Conservation (phyloP, 2,329 filamentous ascomycete species). For the Cladosporium sp. region DNA sequence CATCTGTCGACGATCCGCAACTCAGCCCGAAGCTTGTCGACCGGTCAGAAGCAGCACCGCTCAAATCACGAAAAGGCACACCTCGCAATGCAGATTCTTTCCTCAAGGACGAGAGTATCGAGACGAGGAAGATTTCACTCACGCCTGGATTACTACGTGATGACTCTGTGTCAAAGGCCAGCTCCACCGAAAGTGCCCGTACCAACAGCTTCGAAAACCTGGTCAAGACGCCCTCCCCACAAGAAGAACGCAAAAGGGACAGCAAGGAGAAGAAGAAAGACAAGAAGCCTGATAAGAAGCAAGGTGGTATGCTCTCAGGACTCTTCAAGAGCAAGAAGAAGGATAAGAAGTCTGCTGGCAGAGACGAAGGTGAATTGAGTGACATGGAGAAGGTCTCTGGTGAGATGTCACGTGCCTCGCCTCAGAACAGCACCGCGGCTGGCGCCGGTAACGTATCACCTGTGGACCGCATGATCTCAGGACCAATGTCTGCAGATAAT, state of each 20-base stretch:
- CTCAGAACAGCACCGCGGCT: not conserved
- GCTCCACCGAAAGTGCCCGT: conserved; percentile 43
- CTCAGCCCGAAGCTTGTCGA: conserved; percentile 30
- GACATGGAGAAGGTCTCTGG: conserved; percentile 29
- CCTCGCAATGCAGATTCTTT: conserved; percentile 92
- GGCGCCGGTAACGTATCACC: conserved; percentile 3
- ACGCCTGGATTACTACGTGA: conserved; percentile 90
- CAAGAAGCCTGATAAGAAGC: conserved; percentile 74
- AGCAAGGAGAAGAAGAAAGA: conserved; percentile 74
- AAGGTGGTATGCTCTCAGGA: conserved; percentile 67
- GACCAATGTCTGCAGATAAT: conserved; percentile 3
- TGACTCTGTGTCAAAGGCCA: conserved; percentile 49
- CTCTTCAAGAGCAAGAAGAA: conserved; percentile 64
- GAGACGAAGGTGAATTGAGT: conserved; percentile 32
- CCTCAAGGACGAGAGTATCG: conserved; percentile 91
- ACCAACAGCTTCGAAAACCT: conserved; percentile 69
- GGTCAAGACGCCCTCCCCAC: conserved; percentile 61
- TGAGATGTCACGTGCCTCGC: conserved; percentile 24
- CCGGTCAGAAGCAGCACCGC: conserved; percentile 31
- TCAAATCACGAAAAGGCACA: conserved; percentile 75
- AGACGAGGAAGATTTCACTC: conserved; percentile 95
- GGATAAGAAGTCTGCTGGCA: conserved; percentile 52
- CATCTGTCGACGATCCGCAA: conserved; percentile 26
- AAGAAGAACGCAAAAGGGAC: conserved; percentile 59
- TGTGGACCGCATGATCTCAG: conserved; percentile 5